These are phyloP conservation scores for Sutorius eximius DNA, from an alignment of 1,284 basidiomycete genomes.

Conservation along the genomic window DNA sequence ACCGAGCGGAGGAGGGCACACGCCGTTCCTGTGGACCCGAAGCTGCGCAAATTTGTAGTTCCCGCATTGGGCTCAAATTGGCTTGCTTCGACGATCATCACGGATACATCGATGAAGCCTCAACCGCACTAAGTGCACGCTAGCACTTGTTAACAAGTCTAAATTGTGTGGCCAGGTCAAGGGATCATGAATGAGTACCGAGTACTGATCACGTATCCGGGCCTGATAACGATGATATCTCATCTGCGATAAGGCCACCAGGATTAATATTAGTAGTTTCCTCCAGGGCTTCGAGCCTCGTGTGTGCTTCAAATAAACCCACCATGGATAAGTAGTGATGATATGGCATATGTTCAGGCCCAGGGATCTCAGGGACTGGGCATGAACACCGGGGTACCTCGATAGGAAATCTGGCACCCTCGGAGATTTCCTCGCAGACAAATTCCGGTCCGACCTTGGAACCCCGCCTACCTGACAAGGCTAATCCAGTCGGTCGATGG, in stretches of 20 bases:
- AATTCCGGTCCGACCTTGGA: no score
- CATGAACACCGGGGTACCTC: background rate
- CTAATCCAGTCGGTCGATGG: background rate
- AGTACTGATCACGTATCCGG: no score
- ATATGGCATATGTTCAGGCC: no score
- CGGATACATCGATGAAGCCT: slow-evolving; percentile 9
- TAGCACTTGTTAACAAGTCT: background rate
- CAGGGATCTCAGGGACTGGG: background rate
- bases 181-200: background rate
- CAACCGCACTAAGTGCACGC: background rate
- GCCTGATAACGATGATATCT: background rate
- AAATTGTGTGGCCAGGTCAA: background rate
- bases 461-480: background rate
- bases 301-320: background rate
- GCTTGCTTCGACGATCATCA: slow-evolving; percentile 6
- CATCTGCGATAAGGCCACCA: background rate
- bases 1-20: background rate
- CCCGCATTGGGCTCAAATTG: background rate
- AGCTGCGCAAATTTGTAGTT: slow-evolving; percentile 9
- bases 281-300: background rate
- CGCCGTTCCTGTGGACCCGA: background rate
- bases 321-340: background rate
- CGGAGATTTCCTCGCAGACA: no score
- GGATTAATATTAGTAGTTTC: background rate
- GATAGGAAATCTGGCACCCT: background rate